phyloP scores from a whole-genome alignment of 768 basidiomycete genomes.

The Mrakia hoshinonis region DNA sequence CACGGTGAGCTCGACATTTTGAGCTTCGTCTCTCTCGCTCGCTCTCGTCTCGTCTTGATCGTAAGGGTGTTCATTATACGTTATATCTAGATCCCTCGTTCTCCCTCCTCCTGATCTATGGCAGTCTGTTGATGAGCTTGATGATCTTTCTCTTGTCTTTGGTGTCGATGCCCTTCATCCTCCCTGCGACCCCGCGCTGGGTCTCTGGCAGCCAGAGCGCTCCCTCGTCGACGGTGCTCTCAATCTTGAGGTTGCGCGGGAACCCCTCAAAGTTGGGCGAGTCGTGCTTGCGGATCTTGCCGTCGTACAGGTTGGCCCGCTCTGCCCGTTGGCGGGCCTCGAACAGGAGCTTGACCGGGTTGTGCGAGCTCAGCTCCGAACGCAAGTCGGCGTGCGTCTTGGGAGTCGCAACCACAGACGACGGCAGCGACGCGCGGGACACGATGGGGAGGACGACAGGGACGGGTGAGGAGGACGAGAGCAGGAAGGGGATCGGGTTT shows the following conservation, averaged over 20 bases:
- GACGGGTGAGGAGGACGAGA: background rate
- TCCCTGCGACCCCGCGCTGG: too few species aligned
- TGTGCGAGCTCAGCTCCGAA: background rate
- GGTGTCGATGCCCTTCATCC: background rate
- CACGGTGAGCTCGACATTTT: background rate
- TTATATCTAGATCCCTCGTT: too few species aligned
- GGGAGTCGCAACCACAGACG: background rate
- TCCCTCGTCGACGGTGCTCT: constrained; percentile 24
- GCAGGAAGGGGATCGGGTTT: constrained; percentile 23
- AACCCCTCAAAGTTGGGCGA: background rate
- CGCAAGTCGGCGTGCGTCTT: background rate
- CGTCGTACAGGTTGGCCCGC: background rate
- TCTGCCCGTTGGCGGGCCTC: background rate
- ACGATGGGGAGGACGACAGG: constrained; percentile 7
- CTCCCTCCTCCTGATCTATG: too few species aligned
- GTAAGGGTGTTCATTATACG: too few species aligned
- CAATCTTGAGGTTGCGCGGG: constrained; percentile 21
- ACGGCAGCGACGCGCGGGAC: constrained; percentile 8
- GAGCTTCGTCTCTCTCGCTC: background rate
- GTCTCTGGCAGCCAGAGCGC: background rate
- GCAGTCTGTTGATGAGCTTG: too few species aligned
- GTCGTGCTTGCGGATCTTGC: background rate
- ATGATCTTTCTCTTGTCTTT: too few species aligned
- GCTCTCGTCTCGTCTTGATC: too few species aligned
- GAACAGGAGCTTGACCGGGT: constrained; percentile 20